Conservation (phyloP, 2,329 filamentous ascomycete species). For the Salinomyces thailandicus region DNA sequence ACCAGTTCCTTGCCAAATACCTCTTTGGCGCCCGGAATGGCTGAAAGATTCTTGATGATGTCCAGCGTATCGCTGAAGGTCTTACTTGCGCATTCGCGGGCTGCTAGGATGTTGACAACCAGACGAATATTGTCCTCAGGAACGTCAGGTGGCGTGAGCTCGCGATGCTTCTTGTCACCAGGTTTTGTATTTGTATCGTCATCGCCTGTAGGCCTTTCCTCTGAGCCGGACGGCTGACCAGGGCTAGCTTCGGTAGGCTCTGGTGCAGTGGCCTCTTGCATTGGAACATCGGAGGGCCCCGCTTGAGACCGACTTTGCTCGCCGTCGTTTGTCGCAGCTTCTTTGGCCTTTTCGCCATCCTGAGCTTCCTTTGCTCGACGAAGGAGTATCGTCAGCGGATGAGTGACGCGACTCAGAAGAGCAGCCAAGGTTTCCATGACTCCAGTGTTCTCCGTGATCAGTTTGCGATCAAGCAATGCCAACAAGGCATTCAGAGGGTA, state of each 20-base stretch:
- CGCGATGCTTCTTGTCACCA: conserved; percentile 46
- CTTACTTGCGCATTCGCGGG: conserved; percentile 91
- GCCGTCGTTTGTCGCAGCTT: conserved; percentile 22
- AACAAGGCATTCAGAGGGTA: conserved; percentile 89
- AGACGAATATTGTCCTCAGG: conserved; percentile 81
- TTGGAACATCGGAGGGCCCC: conserved; percentile 14
- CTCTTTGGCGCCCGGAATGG: conserved; percentile 79
- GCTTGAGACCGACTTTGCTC: conserved; percentile 20
- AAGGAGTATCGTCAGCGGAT: conserved; percentile 70
- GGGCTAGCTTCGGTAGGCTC: conserved; percentile 14
- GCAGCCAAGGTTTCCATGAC: conserved; percentile 92
- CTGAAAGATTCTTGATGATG: conserved; percentile 95
- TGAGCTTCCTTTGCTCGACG: conserved; percentile 68
- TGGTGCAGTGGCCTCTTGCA: conserved; percentile 6
- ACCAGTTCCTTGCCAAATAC: conserved; percentile 91
- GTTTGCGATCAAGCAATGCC: conserved; percentile 76
- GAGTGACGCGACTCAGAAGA: conserved; percentile 77
- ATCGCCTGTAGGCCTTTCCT: conserved; percentile 9
- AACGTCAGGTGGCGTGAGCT: conserved; percentile 69
- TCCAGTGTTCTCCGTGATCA: conserved; percentile 93
- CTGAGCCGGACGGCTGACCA: conserved; percentile 10
- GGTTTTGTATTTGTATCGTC: conserved; percentile 26
- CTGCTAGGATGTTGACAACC: conserved; percentile 93
- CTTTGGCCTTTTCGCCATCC: conserved; percentile 35
- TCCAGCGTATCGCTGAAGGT: conserved; percentile 96